Base-by-base conservation (phyloP, 139 green algal species). In the Ulvella scutata region DNA sequence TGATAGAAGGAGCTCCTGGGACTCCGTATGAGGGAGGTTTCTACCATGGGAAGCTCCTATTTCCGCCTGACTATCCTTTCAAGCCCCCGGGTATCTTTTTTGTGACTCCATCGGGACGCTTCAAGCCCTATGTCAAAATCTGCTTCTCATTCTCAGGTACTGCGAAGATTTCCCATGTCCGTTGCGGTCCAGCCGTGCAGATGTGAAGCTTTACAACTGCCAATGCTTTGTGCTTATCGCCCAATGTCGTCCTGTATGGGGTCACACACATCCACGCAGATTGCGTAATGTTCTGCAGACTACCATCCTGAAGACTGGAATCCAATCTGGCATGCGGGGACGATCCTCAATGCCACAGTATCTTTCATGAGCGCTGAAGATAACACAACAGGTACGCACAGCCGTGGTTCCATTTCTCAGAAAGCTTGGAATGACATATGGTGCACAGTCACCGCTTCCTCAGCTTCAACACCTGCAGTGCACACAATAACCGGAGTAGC, bases 91-190 rank as follows among this genome's bases (percentile, higher is more conserved):
- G 75, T n/a, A 88, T 94, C 38, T 77, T 74, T 28, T 87, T 97
- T 72, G 77, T 93, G 37, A 97, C 92, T 0, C 91, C 92, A 10
- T 96, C 87, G 72, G 91, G 92, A 26, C 77, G 88, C 3, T 95
- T 96, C 78, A 82, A 83, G 3, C 80, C 80, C 61, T 89, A 91
- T 78, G 89, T 83, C 38, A 89, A 92, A 83, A 84, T 97, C 0
- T 97, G 91, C 82, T 80, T 97, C n/a, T 87, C 76, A 33, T 92
- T 94, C 73, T n/a, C n/a, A n/a, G n/a, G n/a, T n/a, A n/a, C n/a
- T n/a, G n/a, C n/a, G n/a, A n/a, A 51, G 79, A 78, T n/a, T 78
- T 67, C 28, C 76, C 75, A 7, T 3, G 51, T 9, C 10, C 51
- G 10, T 28, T 72, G 23, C 61, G 21, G 61, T n/a, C 79, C 61